phyloP scores from a whole-genome alignment of 2,329 filamentous ascomycete species.

The Dothistroma septosporum region DNA sequence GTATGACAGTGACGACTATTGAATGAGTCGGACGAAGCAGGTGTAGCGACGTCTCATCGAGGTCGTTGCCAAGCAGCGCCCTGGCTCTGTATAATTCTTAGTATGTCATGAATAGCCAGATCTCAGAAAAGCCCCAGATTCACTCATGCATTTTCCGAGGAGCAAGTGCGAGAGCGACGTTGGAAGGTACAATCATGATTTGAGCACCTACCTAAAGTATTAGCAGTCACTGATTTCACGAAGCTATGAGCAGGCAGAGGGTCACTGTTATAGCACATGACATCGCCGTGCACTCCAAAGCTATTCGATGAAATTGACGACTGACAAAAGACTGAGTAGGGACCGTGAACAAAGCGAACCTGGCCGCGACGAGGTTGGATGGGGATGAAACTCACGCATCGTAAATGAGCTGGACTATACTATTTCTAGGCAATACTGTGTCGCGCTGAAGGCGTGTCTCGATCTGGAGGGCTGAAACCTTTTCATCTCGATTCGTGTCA shows the following conservation, averaged over 20 bases:
- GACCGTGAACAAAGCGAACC: too few species aligned
- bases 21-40: conserved; percentile 2
- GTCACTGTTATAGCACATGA: too few species aligned
- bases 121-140: not conserved
- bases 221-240: too few species aligned
- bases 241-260: too few species aligned
- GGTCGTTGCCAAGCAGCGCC: not conserved
- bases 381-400: not conserved
- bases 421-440: not conserved
- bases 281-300: too few species aligned
- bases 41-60: not conserved
- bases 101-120: not conserved
- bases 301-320: too few species aligned
- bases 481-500: not conserved
- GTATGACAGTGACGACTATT: conserved; percentile 66
- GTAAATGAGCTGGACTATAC: not conserved
- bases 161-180: too few species aligned
- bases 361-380: too few species aligned
- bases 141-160: too few species aligned
- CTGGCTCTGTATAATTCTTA: not conserved
- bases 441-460: not conserved
- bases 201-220: not conserved
- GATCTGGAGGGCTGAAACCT: not conserved
- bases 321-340: too few species aligned
- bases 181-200: not conserved